Evolutionary conservation across 495 filamentous ascomycete genomes (phyloP).

Genomic region (Durotheca rogersii): DNA sequence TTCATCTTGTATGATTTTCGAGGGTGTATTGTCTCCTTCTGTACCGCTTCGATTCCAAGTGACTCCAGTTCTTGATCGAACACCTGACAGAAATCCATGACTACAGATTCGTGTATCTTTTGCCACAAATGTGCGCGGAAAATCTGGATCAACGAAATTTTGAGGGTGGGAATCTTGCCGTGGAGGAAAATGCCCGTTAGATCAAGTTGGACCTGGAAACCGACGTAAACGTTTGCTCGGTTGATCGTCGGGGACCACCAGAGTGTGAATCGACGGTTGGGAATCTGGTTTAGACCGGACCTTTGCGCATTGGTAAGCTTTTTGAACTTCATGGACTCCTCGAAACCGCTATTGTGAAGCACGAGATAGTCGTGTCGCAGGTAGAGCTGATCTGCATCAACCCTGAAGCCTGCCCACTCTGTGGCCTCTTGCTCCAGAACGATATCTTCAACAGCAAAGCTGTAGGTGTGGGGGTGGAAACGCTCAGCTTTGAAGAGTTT

Average conservation of each 20-base stretch:
- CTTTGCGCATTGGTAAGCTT: slow-evolving; percentile 98
- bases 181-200: slow-evolving; percentile 99
- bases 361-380: slow-evolving; percentile 49
- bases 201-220: slow-evolving; percentile 99
- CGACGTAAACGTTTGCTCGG: slow-evolving; percentile 79
- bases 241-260: slow-evolving; percentile 95
- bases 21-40: slow-evolving; percentile 99
- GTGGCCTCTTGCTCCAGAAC: slow-evolving; percentile 38
- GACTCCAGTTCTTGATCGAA: slow-evolving; percentile 98
- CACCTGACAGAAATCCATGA: slow-evolving; percentile 99
- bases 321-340: slow-evolving; percentile 97
- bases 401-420: slow-evolving; percentile 17
- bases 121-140: slow-evolving; percentile 99
- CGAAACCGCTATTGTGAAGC: slow-evolving; percentile 60
- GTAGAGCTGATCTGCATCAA: slow-evolving; percentile 52
- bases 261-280: slow-evolving; percentile 97
- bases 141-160: slow-evolving; percentile 98
- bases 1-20: slow-evolving; percentile 99
- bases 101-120: slow-evolving; percentile 98
- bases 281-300: slow-evolving; percentile 98
- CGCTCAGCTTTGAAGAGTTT: slow-evolving; percentile 26
- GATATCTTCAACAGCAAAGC: slow-evolving; percentile 44
- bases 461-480: slow-evolving; percentile 30
- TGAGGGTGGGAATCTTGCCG: slow-evolving; percentile 97
- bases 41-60: slow-evolving; percentile 94